These are phyloP conservation scores for Plasmodiophora brassicae DNA, from an alignment of 208 protist genomes.

Conservation along the genomic window DNA sequence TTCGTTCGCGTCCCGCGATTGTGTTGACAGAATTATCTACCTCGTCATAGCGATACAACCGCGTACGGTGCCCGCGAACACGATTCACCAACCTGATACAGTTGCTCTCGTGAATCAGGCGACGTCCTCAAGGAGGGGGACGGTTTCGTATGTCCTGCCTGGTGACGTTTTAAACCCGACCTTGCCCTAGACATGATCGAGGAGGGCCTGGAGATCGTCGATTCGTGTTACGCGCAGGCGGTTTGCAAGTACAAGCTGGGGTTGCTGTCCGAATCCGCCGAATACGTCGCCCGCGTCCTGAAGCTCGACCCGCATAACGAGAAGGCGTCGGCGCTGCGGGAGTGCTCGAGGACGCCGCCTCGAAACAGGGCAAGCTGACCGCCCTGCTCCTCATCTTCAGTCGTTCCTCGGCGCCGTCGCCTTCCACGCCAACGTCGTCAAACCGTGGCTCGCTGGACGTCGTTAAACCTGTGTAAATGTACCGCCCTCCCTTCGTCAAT, in stretches of 20 bases:
- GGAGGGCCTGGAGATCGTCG: not conserved
- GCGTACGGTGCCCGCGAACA: too few species aligned
- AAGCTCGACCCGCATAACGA: not conserved
- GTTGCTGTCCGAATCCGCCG: not conserved
- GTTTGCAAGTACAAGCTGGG: constrained; percentile 29
- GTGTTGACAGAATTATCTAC: too few species aligned
- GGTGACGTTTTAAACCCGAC: too few species aligned
- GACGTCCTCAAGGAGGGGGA: too few species aligned
- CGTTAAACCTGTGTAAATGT: not conserved
- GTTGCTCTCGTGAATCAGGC: too few species aligned
- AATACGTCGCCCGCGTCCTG: not conserved
- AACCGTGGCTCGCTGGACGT: not conserved
- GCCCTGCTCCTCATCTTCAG: not conserved
- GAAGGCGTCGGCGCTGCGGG: not conserved
- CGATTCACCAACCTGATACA: too few species aligned
- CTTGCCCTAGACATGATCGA: constrained; percentile 33
- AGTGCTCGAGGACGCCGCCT: not conserved
- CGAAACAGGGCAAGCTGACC: not conserved
- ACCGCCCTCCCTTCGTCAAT: too few species aligned
- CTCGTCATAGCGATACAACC: too few species aligned
- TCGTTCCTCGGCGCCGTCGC: not conserved
- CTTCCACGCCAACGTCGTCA: not conserved
- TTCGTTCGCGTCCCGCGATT: too few species aligned
- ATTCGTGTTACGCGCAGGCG: constrained; percentile 1
- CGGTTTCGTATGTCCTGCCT: too few species aligned